These are phyloP conservation scores for Aspergillus pseudonomiae DNA, from an alignment of 2,329 filamentous ascomycete genomes.

Conservation along the genomic window DNA sequence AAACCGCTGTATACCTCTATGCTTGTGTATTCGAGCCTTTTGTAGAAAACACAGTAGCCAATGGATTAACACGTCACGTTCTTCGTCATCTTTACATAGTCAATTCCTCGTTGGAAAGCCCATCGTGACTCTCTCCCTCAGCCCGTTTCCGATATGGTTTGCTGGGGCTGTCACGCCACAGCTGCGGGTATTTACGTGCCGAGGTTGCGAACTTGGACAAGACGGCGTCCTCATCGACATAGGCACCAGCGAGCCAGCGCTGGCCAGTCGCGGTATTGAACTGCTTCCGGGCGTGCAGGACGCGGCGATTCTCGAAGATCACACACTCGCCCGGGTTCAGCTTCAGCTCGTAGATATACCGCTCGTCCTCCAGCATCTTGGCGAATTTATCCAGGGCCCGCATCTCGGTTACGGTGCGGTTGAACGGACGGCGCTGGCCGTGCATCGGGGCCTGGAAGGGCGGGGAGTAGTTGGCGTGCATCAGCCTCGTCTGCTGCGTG, in stretches of 20 bases:
- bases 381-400: conserved; percentile 63
- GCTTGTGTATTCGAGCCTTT: not conserved
- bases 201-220: conserved; percentile 46
- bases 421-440: conserved; percentile 22
- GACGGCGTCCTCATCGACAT: conserved; percentile 71
- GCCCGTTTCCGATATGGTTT: not conserved
- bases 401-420: conserved; percentile 28
- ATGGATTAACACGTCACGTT: not conserved
- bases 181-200: conserved; percentile 2
- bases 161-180: conserved; percentile 6
- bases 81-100: not conserved
- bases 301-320: conserved; percentile 84
- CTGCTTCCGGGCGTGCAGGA: conserved; percentile 79
- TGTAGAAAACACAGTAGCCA: not conserved
- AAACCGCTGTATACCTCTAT: not conserved
- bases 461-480: conserved; percentile 70
- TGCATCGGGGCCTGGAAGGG: conserved; percentile 70
- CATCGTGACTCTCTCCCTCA: not conserved
- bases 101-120: not conserved
- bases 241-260: conserved; percentile 84
- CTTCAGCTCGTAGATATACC: conserved; percentile 69
- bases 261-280: conserved; percentile 69
- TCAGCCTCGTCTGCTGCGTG: conserved; percentile 30
- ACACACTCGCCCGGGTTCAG: conserved; percentile 83
- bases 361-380: conserved; percentile 57